These are phyloP conservation scores for Trichophaea hybrida DNA, from an alignment of 2,329 filamentous ascomycete species.

Conservation along the genomic window DNA sequence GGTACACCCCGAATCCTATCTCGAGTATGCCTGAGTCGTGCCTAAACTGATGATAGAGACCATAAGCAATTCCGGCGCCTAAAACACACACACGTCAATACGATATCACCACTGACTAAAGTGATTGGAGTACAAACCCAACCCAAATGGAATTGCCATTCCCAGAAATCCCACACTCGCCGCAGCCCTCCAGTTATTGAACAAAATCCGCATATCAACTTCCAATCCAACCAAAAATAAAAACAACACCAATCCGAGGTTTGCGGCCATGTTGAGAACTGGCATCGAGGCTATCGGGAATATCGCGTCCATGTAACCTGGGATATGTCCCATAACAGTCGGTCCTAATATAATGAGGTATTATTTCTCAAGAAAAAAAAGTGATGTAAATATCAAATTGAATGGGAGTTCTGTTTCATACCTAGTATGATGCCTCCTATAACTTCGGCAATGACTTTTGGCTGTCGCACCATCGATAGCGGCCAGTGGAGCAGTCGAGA, in stretches of 20 bases:
- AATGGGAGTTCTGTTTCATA: constrained; percentile 2
- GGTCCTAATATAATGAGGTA: constrained; percentile 37
- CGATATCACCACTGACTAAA: neutral
- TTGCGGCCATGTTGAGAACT: constrained; percentile 61
- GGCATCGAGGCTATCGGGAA: constrained; percentile 65
- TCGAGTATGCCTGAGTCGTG: constrained; percentile 33
- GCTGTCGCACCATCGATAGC: constrained; percentile 61
- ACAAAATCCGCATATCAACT: constrained; percentile 63
- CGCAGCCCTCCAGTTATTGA: constrained; percentile 68
- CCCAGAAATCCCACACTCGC: constrained; percentile 62
- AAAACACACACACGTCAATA: neutral
- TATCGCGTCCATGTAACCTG: constrained; percentile 59
- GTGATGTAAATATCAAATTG: neutral
- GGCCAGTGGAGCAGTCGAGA: constrained; percentile 63
- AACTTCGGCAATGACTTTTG: constrained; percentile 71
- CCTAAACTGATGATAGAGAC: constrained; percentile 61
- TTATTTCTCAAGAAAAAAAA: neutral
- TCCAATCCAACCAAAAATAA: constrained; percentile 80
- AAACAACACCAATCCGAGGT: constrained; percentile 70
- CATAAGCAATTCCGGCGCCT: constrained; percentile 54
- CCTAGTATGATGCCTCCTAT: constrained; percentile 69
- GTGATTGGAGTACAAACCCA: constrained; percentile 42
- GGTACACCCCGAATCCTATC: constrained; percentile 37
- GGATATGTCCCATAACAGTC: constrained; percentile 75
- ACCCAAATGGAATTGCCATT: constrained; percentile 67